Base-by-base conservation (phyloP, 108 stramenopile species). In the Nitzschia palea region DNA sequence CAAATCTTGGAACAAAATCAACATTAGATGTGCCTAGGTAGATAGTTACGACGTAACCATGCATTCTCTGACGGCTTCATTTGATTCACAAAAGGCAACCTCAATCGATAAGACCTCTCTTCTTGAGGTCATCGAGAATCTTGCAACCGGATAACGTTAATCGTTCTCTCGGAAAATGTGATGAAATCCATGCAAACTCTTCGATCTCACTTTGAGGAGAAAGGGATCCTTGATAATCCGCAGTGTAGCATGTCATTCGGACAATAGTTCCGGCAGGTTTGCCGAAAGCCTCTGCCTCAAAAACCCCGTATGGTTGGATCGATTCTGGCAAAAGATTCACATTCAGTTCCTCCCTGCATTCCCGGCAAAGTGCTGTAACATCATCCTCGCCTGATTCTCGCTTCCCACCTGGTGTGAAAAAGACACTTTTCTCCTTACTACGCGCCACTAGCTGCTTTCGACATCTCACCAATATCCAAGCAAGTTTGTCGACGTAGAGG, bases 341-440 rank as follows among this genome's bases (percentile, higher is more conserved):
- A 6, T 77, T 71, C 20, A 84, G 37, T 50, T 84, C 83, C 53
- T 84, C 83, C 30, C 53, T 63, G 36, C 83, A 84, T 73, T 84
- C 83, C 35, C 76, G 61, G 2, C 40, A 36, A 18, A 84, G 76
- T 32, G 82, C 79, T 48, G 79, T 50, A 33, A 53, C 44, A 34
- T 83, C 82, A 52, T 78, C 67, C 68, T 83, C 79, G 2, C 58
- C 67, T 3, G 37, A 10, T 34, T 83, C 82, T 36, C 82, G 78
- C 48, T 83, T 83, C 17, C 82, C 82, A 48, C 82, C 82, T 23
- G 82, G 82, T 4, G 82, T 83, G 67, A 66, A 83, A 54, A 57
- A 83, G 23, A 77, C 82, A 10, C 58, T 48, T 40, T 76, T 79
- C 26, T 75, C 78, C 34, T n/a, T 31, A 12, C 74, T 76, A 15